Conservation (phyloP, 352 stramenopile genomes). For the Phytophthora lateralis region DNA sequence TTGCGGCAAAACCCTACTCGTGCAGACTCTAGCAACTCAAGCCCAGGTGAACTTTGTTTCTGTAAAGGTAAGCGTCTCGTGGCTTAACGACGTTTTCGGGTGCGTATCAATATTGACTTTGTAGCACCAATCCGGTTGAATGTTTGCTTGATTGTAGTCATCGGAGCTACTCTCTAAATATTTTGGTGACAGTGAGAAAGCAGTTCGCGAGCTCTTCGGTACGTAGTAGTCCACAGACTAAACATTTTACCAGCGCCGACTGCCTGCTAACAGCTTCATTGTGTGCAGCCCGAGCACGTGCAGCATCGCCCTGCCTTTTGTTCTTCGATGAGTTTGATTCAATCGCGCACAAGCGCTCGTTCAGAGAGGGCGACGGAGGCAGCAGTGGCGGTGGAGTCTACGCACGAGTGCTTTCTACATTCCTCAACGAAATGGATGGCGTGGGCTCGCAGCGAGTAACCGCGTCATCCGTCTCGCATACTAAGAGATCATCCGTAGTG, state of each 20-base stretch:
- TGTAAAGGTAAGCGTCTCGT: conserved; percentile 63
- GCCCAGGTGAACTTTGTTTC: conserved; percentile 80
- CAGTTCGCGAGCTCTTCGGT: conserved; percentile 84
- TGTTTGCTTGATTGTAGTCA: conserved; percentile 45
- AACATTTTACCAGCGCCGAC: background rate
- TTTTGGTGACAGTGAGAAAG: conserved; percentile 86
- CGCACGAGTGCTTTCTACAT: conserved; percentile 79
- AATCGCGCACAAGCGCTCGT: conserved; percentile 81
- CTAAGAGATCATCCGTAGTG: conserved; percentile 7
- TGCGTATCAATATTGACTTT: background rate
- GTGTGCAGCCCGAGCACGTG: conserved; percentile 62
- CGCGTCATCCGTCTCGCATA: conserved; percentile 20
- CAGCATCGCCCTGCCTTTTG: conserved; percentile 72
- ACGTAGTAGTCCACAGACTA: conserved; percentile 6
- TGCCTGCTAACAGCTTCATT: conserved; percentile 8
- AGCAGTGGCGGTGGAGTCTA: conserved; percentile 64
- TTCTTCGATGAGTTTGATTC: conserved; percentile 90
- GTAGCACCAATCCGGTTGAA: conserved; percentile 1
- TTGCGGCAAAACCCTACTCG: conserved; percentile 84
- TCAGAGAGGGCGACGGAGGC: conserved; percentile 46
- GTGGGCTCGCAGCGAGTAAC: conserved; percentile 46
- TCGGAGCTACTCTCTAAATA: conserved; percentile 88
- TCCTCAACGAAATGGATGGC: conserved; percentile 88
- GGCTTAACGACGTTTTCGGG: background rate
- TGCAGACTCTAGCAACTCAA: conserved; percentile 65